Evolutionary conservation across 139 green algal species (phyloP), one percentile per base, ranked within the genome.

Genomic region (Chara braunii): DNA sequence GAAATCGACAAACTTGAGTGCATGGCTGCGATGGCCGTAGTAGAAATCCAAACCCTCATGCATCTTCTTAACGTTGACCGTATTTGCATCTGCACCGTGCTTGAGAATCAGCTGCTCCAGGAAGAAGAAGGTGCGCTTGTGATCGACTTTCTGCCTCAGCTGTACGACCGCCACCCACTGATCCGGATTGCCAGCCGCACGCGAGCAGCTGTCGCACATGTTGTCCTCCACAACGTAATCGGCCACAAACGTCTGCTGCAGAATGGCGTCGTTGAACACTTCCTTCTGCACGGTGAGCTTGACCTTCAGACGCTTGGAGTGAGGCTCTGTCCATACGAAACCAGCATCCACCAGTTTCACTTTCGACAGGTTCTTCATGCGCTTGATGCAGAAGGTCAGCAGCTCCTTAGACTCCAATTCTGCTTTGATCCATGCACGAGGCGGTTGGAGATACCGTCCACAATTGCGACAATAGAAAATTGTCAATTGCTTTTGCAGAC

Each of bases 321-420:
- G 93, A 1, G 93, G 93, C 84, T 99, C 93, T 18, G 93, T 99
- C 93, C 93, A 99, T 23, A 98, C 88, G 78, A 99, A 99, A 0
- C 85, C 85, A n/a, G 93, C 93, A 62, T 99, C 93, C 37, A 97
- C 84, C 8, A 99, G 88, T 81, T 97, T 96, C 4, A 95, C 87
- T 78, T 91, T 70, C 2, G 64, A 12, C 22, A 79, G 44, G n/a
- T 90, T 91, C 57, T 85, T 89, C 51, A 95, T 80, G 28, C 86
- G 83, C 82, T 97, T 97, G 43, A 97, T 79, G 77, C 91, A 97
- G 55, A 92, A 95, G 5, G 89, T 92, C 22, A 99, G 86, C 57
- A 99, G 86, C 80, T 98, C 93, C 73, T 95, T 95, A 50, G 75
- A 89, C 73, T 99, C 93, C 1, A 88, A 84, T 32, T 95, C 82